Conservation (phyloP, 2,329 filamentous ascomycete species). For the Rasamsonia emersonii region DNA sequence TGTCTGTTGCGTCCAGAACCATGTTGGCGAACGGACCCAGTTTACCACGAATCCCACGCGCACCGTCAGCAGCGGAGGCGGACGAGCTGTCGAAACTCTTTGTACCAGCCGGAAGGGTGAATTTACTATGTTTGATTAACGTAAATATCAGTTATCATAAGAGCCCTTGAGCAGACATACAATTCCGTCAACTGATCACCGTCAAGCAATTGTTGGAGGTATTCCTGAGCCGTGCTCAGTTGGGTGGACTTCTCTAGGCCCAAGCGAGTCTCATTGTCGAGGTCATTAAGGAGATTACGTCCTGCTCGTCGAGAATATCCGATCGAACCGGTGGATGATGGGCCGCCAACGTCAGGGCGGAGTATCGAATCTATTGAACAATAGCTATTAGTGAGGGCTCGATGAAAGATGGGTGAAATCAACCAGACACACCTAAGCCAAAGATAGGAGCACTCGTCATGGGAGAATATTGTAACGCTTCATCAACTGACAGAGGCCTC, state of each 20-base stretch:
- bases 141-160: constrained; percentile 3
- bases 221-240: constrained; percentile 62
- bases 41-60: constrained; percentile 17
- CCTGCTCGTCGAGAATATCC: constrained; percentile 43
- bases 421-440: constrained; percentile 30
- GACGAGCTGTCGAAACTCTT: constrained; percentile 13
- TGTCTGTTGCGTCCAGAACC: constrained; percentile 41
- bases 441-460: constrained; percentile 42
- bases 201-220: constrained; percentile 66
- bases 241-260: constrained; percentile 50
- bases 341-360: constrained; percentile 33
- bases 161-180: constrained; percentile 19
- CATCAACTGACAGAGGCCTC: constrained; percentile 36
- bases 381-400: constrained; percentile 13
- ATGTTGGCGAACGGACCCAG: constrained; percentile 48
- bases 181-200: constrained; percentile 50
- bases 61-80: constrained; percentile 12
- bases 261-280: constrained; percentile 62
- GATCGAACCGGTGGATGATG: constrained; percentile 31
- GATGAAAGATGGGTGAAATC: constrained; percentile 7
- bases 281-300: constrained; percentile 50
- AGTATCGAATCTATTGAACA: constrained; percentile 30
- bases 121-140: constrained; percentile 27
- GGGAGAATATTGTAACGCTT: constrained; percentile 41
- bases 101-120: constrained; percentile 29